Evolutionary conservation across 169 alveolate genomes (phyloP).

Genomic region (Cryptosporidium parvum): DNA sequence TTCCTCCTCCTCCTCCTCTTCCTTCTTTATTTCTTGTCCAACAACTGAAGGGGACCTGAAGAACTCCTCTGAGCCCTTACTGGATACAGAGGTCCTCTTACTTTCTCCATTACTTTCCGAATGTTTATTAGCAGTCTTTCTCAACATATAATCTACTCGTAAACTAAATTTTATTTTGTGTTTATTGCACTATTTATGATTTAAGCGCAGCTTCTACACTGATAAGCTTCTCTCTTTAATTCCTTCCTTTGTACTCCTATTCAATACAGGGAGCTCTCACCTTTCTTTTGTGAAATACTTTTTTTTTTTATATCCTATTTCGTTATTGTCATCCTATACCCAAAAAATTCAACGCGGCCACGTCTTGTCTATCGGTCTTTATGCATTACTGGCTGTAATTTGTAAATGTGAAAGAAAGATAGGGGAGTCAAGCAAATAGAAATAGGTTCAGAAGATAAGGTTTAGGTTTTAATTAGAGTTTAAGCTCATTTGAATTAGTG

Average conservation of each 20-base stretch:
- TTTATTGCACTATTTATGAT: not conserved
- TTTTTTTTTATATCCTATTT: not conserved
- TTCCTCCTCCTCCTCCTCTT: constrained; percentile 74
- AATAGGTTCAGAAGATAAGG: not conserved
- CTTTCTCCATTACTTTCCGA: constrained; percentile 36
- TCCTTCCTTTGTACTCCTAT: not conserved
- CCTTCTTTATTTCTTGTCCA: constrained; percentile 64
- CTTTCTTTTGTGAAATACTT: not conserved
- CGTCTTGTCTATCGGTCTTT: constrained; percentile 33
- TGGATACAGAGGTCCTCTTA: not conserved
- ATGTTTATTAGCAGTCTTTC: constrained; percentile 7
- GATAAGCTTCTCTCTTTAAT: not conserved
- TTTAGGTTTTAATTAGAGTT: not conserved
- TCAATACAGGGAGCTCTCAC: not conserved
- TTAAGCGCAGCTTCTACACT: not conserved
- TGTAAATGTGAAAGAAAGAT: not conserved
- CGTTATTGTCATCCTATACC: not conserved
- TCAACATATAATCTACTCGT: constrained; percentile 12
- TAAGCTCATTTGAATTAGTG: not conserved
- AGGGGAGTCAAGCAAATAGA: not conserved
- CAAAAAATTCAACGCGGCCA: not conserved
- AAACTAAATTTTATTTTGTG: not conserved
- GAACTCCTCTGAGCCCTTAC: constrained; percentile 70
- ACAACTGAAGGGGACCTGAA: constrained; percentile 72
- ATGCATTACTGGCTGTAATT: constrained; percentile 10